Evolutionary conservation across 768 basidiomycete genomes (phyloP).

Genomic region (Boletus bicolor): DNA sequence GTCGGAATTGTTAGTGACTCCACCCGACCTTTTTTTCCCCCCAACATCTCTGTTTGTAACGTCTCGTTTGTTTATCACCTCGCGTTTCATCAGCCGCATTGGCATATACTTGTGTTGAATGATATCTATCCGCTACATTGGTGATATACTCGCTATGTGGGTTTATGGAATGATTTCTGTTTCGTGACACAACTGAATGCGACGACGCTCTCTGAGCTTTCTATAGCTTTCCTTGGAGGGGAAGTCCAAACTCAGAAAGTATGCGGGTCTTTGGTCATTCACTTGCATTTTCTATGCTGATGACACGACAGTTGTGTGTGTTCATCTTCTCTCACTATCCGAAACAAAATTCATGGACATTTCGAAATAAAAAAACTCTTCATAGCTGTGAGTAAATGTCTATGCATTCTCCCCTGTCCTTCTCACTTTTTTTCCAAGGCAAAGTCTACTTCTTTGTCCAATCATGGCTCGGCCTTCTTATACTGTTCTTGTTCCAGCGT

Average conservation of each 20-base stretch:
- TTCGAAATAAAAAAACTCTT: neutral
- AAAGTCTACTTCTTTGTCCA: too few relatives aligned
- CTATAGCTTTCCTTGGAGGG: conserved; percentile 13
- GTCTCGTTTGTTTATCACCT: too few relatives aligned
- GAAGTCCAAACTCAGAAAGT: conserved; percentile 5
- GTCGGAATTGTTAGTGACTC: too few relatives aligned
- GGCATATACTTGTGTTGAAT: too few relatives aligned
- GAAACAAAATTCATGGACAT: neutral
- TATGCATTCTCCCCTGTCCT: too few relatives aligned
- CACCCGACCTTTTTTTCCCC: too few relatives aligned
- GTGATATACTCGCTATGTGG: conserved; percentile 20
- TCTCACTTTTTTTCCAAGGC: too few relatives aligned
- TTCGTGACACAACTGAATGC: neutral
- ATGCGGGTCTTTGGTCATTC: neutral
- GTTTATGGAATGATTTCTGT: neutral
- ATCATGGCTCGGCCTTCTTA: too few relatives aligned
- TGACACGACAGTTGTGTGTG: conserved; percentile 17
- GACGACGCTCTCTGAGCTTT: neutral
- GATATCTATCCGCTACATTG: conserved; percentile 20
- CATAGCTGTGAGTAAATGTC: conserved; percentile 1
- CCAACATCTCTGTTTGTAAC: too few relatives aligned
- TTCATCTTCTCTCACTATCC: neutral
- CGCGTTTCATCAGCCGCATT: too few relatives aligned
- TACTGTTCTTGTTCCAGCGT: too few relatives aligned
- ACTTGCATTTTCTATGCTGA: neutral